Base-by-base conservation (phyloP, 768 basidiomycete species). In the Suillus brevipes region DNA sequence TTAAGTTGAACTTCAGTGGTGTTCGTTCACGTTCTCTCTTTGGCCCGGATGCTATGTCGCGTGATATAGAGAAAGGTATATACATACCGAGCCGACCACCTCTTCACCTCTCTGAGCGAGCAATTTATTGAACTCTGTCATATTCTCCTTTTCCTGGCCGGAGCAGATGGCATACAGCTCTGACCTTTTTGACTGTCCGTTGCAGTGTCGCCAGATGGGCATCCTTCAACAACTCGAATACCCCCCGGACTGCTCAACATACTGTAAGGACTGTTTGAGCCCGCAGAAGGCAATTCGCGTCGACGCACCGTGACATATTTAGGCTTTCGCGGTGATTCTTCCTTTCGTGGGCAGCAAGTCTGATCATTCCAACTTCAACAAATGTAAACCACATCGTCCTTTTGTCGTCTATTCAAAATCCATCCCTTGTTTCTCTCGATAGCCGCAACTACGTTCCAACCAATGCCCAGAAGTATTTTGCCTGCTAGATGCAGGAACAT, bases 71-170 rank as follows among this genome's bases (percentile, higher is more conserved):
- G 31, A 20, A 43, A 18, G 20, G 2, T 9, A 49, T n/a, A 45
- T 45, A 12, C 64, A 45, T 52, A 69, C 73, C 60, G 63, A 28
- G 36, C 64, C 59, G 34, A 65, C 64, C 0, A 34, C 20, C 10
- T 66, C 62, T 6, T 71, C 70, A 12, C 71, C n/a, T 65, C 65
- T 67, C 38, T 31, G 43, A 28, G 14, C 20, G 6, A 73, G 60
- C 25, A 73, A 5, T 2, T 50, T 55, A 0, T 10, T 34, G 42
- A 73, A 66, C 20, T 68, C 64, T 6, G 52, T 61, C 70, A 73
- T 70, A 4, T 63, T 65, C n/a, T 64, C 63, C 2, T 47, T 18
- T 2, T 72, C n/a, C 34, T n/a, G 40, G 1, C 47, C 18, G 28
- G 64, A 60, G 45, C 68, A 72, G 28, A 2, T 1, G 2, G 13